These are phyloP conservation scores for Pleurotus cornucopiae DNA, from an alignment of 768 basidiomycete genomes.

Conservation along the genomic window DNA sequence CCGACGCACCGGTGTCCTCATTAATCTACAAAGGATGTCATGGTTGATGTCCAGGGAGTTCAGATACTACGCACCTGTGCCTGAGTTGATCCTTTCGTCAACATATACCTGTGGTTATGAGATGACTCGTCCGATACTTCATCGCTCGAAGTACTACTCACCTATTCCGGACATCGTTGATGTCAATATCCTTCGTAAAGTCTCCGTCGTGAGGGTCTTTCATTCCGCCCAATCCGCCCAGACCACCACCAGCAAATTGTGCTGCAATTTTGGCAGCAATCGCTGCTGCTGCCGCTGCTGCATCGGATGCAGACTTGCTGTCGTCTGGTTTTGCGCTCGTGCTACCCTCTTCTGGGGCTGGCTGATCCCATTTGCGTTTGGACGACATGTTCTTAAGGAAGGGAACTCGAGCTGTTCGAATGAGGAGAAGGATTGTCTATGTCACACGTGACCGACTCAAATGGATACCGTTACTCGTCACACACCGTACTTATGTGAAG, in stretches of 20 bases:
- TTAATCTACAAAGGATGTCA: slow-evolving; percentile 58
- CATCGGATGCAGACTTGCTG: slow-evolving; percentile 59
- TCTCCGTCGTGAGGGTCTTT: slow-evolving; percentile 75
- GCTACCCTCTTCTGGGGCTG: slow-evolving; percentile 44
- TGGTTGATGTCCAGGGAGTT: too few species aligned
- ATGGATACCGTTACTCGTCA: too few species aligned
- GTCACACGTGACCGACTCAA: too few species aligned
- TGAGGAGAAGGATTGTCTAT: too few species aligned
- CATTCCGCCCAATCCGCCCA: slow-evolving; percentile 36
- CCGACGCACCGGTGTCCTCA: slow-evolving; percentile 87
- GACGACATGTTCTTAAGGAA: slow-evolving; percentile 43
- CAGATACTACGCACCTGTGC: background rate
- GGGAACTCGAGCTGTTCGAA: background rate
- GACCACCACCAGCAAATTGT: slow-evolving; percentile 55
- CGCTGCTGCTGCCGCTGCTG: slow-evolving; percentile 68
- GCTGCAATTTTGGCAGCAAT: slow-evolving; percentile 96
- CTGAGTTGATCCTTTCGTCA: slow-evolving; percentile 3
- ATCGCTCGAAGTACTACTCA: slow-evolving; percentile 69
- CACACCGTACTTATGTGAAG: too few species aligned
- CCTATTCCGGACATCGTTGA: slow-evolving; percentile 93
- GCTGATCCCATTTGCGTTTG: slow-evolving; percentile 83
- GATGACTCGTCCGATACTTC: too few species aligned
- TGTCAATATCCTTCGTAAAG: slow-evolving; percentile 89
- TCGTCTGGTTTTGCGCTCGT: slow-evolving; percentile 44
- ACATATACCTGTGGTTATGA: background rate